Conservation (phyloP, 129 eudicot species). For the Cynara cardunculus region DNA sequence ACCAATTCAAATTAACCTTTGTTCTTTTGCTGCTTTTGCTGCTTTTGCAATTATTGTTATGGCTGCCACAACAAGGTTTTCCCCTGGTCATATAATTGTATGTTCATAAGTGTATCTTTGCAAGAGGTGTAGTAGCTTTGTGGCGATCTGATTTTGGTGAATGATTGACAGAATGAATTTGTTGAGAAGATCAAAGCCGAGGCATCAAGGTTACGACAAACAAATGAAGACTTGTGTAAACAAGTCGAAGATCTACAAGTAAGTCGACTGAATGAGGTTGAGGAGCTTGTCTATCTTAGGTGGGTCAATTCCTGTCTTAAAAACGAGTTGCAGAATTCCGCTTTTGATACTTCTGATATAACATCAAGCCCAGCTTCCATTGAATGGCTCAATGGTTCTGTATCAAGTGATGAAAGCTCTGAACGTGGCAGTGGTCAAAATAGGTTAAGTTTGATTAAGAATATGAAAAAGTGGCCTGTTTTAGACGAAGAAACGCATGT, state of each 20-base stretch:
- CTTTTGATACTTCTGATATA: constrained; percentile 32
- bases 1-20: not conserved
- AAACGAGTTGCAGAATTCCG: constrained; percentile 54
- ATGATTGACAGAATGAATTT: constrained; percentile 41
- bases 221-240: constrained; percentile 74
- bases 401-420: constrained; percentile 43
- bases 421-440: constrained; percentile 41
- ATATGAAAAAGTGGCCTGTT: constrained; percentile 72
- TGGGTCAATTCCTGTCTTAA: constrained; percentile 89
- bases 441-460: constrained; percentile 50
- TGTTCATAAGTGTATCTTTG: not conserved
- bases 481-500: constrained; percentile 57
- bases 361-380: constrained; percentile 37
- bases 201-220: constrained; percentile 58
- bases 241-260: constrained; percentile 94
- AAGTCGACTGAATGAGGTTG: constrained; percentile 83
- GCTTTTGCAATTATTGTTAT: no score
- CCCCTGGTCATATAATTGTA: not conserved
- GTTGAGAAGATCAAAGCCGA: constrained; percentile 69
- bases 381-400: constrained; percentile 34
- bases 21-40: no score
- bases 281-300: constrained; percentile 79
- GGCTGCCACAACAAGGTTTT: no score
- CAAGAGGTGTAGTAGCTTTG: not conserved
- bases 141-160: not conserved